A percentile compares a stretch with the other conserved stretches of the same genome.
Conservation (phyloP, 345 rosid species). For the Eucalyptus cloeziana region DNA sequence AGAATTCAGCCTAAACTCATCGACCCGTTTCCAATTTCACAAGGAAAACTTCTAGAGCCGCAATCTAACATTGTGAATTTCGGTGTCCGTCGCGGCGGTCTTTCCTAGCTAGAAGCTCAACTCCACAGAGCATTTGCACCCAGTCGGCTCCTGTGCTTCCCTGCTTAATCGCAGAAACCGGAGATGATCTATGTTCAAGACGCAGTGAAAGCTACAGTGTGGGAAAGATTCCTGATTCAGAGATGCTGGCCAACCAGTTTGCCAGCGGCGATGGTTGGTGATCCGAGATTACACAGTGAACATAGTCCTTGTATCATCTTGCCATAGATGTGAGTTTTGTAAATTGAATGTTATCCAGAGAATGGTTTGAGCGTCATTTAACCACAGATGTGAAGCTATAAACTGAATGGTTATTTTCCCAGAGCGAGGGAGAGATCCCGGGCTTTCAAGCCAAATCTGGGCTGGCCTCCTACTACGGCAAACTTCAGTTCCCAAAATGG, state of each 20-base stretch:
- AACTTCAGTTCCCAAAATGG: neutral
- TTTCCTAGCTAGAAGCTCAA: neutral
- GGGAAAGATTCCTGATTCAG: neutral
- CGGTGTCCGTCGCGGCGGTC: neutral
- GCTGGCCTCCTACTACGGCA: neutral
- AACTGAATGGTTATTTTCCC: neutral
- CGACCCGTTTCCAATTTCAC: slow-evolving; percentile 83
- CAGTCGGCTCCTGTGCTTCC: neutral
- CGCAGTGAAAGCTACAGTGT: neutral
- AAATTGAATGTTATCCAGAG: neutral
- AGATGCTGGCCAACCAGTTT: neutral
- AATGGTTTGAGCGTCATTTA: neutral
- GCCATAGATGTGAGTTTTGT: neutral
- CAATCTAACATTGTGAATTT: neutral
- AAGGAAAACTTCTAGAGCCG: slow-evolving; percentile 67
- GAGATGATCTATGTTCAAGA: neutral
- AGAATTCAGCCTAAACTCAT: slow-evolving; percentile 64
- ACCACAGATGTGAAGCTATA: neutral
- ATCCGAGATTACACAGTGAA: neutral
- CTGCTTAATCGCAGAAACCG: neutral
- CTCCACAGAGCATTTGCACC: neutral
- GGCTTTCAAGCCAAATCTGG: neutral
- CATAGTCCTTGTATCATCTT: neutral
- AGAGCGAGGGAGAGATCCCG: neutral
- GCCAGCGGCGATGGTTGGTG: neutral